phyloP scores from a whole-genome alignment of 2,329 filamentous ascomycete genomes.

The Chalaropsis ovoidea region DNA sequence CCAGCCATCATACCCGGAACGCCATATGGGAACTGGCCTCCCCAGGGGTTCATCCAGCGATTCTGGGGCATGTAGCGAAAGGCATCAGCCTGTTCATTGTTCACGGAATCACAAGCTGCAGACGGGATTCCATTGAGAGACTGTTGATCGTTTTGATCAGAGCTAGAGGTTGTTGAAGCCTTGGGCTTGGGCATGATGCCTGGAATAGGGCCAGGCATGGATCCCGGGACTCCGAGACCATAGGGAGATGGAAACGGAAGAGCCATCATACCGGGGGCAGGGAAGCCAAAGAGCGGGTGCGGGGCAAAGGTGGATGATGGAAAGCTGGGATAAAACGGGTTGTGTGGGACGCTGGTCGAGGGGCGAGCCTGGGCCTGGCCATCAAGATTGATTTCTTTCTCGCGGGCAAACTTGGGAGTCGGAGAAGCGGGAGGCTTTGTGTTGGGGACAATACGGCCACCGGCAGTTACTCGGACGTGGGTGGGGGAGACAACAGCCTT shows the following conservation, averaged over 20 bases:
- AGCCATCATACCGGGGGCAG: constrained; percentile 29
- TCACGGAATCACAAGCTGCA: background rate
- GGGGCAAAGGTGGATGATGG: constrained; percentile 30
- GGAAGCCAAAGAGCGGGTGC: constrained; percentile 32
- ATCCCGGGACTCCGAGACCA: constrained; percentile 11
- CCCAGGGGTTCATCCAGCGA: constrained; percentile 24
- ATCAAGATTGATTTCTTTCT: constrained; percentile 21
- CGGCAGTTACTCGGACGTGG: constrained; percentile 56
- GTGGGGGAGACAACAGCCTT: constrained; percentile 58
- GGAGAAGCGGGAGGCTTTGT: constrained; percentile 46
- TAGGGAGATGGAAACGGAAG: constrained; percentile 22
- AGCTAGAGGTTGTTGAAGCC: constrained; percentile 1
- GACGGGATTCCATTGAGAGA: background rate
- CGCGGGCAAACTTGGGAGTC: constrained; percentile 35
- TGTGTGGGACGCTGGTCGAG: constrained; percentile 31
- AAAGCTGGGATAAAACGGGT: constrained; percentile 28
- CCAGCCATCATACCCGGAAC: constrained; percentile 21
- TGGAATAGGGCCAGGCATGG: constrained; percentile 15
- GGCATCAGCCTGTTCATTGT: constrained; percentile 19
- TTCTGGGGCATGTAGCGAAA: constrained; percentile 20
- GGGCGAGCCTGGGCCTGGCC: constrained; percentile 8
- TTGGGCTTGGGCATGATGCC: constrained; percentile 15
- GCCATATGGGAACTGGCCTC: constrained; percentile 23
- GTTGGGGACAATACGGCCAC: constrained; percentile 57
- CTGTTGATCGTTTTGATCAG: constrained; percentile 7